Conservation (phyloP, 768 basidiomycete species). For the Obba rivulosa region DNA sequence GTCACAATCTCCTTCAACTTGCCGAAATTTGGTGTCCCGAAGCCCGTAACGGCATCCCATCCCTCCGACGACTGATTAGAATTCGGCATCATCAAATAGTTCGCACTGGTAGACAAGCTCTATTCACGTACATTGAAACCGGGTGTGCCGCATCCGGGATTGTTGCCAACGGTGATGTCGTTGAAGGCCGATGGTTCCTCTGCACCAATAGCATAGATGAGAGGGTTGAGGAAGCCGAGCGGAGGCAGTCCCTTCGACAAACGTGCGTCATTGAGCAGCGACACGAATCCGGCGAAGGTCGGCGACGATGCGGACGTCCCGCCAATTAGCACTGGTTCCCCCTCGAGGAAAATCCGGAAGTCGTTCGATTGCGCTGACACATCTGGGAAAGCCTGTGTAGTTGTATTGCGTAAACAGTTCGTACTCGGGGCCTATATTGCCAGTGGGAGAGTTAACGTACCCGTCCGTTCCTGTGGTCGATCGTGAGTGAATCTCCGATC, state of each 20-base stretch:
- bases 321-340: constrained; percentile 33
- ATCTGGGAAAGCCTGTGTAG: constrained; percentile 51
- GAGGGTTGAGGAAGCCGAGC: constrained; percentile 35
- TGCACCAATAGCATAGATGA: constrained; percentile 23
- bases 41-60: constrained; percentile 26
- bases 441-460: constrained; percentile 28
- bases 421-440: neutral
- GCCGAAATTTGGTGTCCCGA: constrained; percentile 25
- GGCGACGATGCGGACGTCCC: constrained; percentile 69
- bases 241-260: constrained; percentile 23
- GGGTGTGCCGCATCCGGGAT: constrained; percentile 33
- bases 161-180: constrained; percentile 31
- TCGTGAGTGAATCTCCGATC: neutral
- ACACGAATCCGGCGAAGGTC: constrained; percentile 56
- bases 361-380: constrained; percentile 53
- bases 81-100: constrained; percentile 5
- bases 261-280: constrained; percentile 43
- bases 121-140: constrained; percentile 26
- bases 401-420: no score
- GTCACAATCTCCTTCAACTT: neutral
- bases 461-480: constrained; percentile 40
- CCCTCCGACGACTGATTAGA: constrained; percentile 6
- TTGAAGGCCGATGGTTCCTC: constrained; percentile 23
- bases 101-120: neutral
- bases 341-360: constrained; percentile 45